These are phyloP conservation scores for Zostera marina DNA, from an alignment of 116 monocot genomes.

Conservation along the genomic window DNA sequence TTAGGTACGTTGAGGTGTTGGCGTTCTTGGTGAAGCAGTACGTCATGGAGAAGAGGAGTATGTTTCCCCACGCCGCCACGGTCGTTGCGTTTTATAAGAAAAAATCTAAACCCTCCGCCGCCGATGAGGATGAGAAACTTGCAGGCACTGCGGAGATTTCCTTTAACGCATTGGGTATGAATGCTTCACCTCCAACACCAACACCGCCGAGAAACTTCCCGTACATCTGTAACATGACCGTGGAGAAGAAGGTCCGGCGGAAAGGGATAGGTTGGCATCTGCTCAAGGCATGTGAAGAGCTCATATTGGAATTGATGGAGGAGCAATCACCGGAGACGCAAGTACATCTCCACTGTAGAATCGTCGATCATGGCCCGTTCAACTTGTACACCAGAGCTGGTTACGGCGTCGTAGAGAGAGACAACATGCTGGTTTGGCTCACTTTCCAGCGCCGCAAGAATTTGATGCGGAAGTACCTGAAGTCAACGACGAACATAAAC, in stretches of 20 bases:
- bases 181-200: constrained; percentile 44
- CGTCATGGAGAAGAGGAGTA: constrained; percentile 29
- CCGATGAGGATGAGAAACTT: constrained; percentile 14
- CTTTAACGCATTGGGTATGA: constrained; percentile 42
- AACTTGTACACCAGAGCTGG: constrained; percentile 58
- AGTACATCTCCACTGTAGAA: constrained; percentile 74
- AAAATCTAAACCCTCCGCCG: constrained; percentile 1
- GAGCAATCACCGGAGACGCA: neutral
- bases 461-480: constrained; percentile 21
- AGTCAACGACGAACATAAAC: too few species aligned
- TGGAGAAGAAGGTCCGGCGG: constrained; percentile 48
- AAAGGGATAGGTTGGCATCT: constrained; percentile 65
- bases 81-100: constrained; percentile 44
- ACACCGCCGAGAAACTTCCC: constrained; percentile 50
- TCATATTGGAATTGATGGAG: constrained; percentile 35
- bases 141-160: constrained; percentile 62
- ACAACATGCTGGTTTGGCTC: constrained; percentile 55
- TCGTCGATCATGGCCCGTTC: constrained; percentile 40
- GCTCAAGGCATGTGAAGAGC: constrained; percentile 63
- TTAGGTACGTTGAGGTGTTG: constrained; percentile 6
- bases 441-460: constrained; percentile 56
- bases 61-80: constrained; percentile 39
- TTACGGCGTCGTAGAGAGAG: constrained; percentile 31
- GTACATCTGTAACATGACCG: constrained; percentile 85
- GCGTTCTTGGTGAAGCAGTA: constrained; percentile 52